Evolutionary conservation across 306 rosid species (phyloP).

Genomic region (Rubus idaeus): DNA sequence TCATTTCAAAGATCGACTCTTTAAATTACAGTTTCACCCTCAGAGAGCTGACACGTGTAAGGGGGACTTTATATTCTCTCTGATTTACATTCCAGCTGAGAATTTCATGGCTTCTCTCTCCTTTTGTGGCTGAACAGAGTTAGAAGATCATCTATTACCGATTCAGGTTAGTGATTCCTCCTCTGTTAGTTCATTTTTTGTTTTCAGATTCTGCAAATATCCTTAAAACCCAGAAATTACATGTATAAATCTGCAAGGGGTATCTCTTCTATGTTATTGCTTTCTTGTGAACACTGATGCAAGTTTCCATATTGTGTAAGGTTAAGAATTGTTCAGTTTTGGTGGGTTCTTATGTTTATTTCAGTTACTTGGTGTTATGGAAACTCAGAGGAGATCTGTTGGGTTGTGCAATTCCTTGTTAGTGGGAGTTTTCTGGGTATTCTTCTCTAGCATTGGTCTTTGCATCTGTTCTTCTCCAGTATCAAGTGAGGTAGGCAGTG

Average conservation of each 20-base stretch:
- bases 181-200: not conserved
- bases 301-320: not conserved
- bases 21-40: constrained; percentile 1
- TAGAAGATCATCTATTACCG: not conserved
- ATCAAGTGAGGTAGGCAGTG: constrained; percentile 51
- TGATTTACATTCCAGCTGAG: not conserved
- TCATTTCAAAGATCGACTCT: not conserved
- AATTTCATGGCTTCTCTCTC: not conserved
- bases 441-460: constrained; percentile 26
- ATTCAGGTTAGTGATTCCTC: not conserved
- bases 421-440: constrained; percentile 36
- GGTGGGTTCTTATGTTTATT: constrained; percentile 6
- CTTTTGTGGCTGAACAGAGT: not conserved
- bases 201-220: not conserved
- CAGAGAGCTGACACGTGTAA: not conserved
- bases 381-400: constrained; percentile 19
- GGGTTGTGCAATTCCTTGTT: constrained; percentile 28
- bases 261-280: too few relatives aligned
- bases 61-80: not conserved
- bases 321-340: not conserved
- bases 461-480: constrained; percentile 38
- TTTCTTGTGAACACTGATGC: not conserved
- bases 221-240: not conserved
- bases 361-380: constrained; percentile 38
- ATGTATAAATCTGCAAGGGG: not conserved